Evolutionary conservation across 2,329 filamentous ascomycete species (phyloP).

Genomic region (Rhynchosporium secalis): DNA sequence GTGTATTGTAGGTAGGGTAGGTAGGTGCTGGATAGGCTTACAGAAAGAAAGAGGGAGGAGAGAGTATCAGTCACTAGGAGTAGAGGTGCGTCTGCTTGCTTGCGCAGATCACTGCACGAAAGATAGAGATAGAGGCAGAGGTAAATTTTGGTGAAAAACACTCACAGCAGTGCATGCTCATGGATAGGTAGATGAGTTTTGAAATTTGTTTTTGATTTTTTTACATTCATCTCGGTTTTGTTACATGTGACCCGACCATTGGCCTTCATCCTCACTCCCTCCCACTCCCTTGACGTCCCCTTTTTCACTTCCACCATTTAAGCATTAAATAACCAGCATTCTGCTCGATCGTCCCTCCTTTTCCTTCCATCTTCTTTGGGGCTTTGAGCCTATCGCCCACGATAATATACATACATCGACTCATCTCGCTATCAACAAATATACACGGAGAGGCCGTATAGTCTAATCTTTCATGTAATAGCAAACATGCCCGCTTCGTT

Average conservation of each 20-base stretch:
- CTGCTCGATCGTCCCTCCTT: slow-evolving; percentile 2
- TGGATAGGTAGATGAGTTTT: neutral
- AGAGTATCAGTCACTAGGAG: neutral
- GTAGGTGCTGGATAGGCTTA: neutral
- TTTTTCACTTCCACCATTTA: slow-evolving; percentile 10
- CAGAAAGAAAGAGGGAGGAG: neutral
- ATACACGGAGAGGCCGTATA: slow-evolving; percentile 8
- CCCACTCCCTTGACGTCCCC: slow-evolving; percentile 1
- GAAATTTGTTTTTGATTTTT: neutral
- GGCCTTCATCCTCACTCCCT: neutral
- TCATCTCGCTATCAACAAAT: slow-evolving; percentile 10
- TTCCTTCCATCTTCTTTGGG: neutral
- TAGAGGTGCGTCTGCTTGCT: neutral
- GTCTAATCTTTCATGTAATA: slow-evolving; percentile 8
- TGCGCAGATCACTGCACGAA: neutral
- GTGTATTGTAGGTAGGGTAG: neutral
- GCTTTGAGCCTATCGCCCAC: slow-evolving; percentile 2
- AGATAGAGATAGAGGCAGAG: neutral
- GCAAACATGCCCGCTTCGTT: neutral
- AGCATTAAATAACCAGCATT: slow-evolving; percentile 19
- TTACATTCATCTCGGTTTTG: neutral
- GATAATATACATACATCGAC: slow-evolving; percentile 15
- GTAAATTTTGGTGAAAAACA: neutral
- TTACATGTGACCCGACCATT: slow-evolving; percentile 3
- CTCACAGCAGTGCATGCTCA: too few relatives aligned